phyloP scores from a whole-genome alignment of 2,329 filamentous ascomycete species.

The Colletotrichum filicis region DNA sequence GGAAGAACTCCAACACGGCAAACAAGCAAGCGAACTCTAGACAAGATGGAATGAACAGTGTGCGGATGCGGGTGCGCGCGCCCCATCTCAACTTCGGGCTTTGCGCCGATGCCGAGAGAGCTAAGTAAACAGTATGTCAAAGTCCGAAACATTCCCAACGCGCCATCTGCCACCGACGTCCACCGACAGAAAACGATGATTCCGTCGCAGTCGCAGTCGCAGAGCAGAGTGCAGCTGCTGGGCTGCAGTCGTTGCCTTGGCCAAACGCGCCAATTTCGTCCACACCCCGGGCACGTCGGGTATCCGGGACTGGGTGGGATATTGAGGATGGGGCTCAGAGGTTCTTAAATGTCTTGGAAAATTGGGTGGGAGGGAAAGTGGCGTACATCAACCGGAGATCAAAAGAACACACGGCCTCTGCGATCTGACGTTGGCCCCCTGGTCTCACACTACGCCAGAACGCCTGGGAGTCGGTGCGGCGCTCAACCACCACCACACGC shows the following conservation, averaged over 20 bases:
- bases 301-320: slow-evolving; percentile 3
- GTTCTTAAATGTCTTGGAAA: slow-evolving; percentile 12
- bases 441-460: slow-evolving; percentile 19
- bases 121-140: background rate
- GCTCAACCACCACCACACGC: slow-evolving; percentile 6
- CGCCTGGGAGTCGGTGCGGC: slow-evolving; percentile 24
- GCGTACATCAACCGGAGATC: background rate
- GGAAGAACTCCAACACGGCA: background rate
- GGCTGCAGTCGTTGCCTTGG: background rate
- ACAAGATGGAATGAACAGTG: background rate
- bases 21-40: background rate
- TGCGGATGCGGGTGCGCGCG: background rate
- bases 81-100: slow-evolving; percentile 33
- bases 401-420: slow-evolving; percentile 17
- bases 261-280: background rate
- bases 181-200: background rate
- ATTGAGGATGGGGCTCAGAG: background rate
- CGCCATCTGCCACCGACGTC: background rate
- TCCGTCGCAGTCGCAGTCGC: background rate
- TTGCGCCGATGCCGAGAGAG: slow-evolving; percentile 16
- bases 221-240: background rate
- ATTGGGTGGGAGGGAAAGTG: background rate
- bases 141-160: slow-evolving; percentile 27
- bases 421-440: slow-evolving; percentile 27
- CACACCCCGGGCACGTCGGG: slow-evolving; percentile 6